Base-by-base conservation (phyloP, 1,139 yeast genomes). In the Spathaspora sp. region DNA sequence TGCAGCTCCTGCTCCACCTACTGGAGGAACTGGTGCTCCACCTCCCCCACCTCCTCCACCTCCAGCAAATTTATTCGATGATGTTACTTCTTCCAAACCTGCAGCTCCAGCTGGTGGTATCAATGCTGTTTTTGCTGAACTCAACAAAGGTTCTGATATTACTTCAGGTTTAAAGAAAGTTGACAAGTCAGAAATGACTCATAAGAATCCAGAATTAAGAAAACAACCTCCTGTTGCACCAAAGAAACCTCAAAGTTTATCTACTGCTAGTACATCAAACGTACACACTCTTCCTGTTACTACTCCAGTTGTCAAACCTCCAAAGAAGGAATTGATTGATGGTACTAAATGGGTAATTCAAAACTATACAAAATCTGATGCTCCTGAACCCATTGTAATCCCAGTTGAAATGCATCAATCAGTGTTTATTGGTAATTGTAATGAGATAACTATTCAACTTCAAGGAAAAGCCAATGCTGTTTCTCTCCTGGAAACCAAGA, bases 401-500 rank as follows among this genome's bases (percentile, higher is more conserved):
- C 90, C 88, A 26, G 95, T 86, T 27, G 89, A 85, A 56, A 84
- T 85, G 80, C 84, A 85, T 56, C 98, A 95, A 63, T 87, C 96
- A 27, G 84, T 95, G 13, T 90, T 87, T 62, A 85, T 95, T 56
- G 96, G 95, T 47, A 84, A 86, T 57, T 89, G 96, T 69, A 61
- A 64, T 37, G 85, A 85, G 49, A 72, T 81, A 41, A 84, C 96
- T 10, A 70, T 95, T 48, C 95, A 88, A 64, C 74, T 95, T 61
- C 85, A 82, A 65, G 99, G 99, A 51, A 93, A 93, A 64, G 89
- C 90, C 48, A 91, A 90, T 59, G 95, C 97, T 0, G 80, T 95
- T 46, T 82, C 97, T 1, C 61, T 93, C 50, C 85, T 88, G 51
- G 85, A 85, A 48, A 84, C 95, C 60, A 72, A 72, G 38, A 82